A percentile compares a stretch with the other conserved stretches of the same genome.
phyloP scores from a whole-genome alignment of 768 basidiomycete genomes.

The Macrolepiota albuminosa region DNA sequence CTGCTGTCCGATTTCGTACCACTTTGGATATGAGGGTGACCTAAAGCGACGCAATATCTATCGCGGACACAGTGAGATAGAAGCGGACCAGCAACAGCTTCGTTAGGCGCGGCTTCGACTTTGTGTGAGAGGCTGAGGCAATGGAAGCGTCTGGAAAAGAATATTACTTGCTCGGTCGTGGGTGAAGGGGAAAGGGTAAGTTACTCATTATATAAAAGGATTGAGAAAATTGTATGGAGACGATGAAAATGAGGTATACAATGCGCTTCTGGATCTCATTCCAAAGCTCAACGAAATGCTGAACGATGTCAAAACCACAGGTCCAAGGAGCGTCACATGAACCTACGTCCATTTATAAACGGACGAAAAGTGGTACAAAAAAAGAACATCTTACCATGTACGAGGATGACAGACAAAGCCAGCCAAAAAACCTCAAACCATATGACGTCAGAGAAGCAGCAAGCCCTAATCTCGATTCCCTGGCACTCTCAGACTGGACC shows the following conservation, averaged over 20 bases:
- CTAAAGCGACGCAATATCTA: slow-evolving; percentile 18
- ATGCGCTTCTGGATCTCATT: slow-evolving; percentile 85
- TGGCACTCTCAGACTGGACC: too few relatives aligned
- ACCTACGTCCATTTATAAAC: slow-evolving; percentile 43
- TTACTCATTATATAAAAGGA: slow-evolving; percentile 36
- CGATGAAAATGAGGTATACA: slow-evolving; percentile 28
- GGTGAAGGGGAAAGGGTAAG: slow-evolving; percentile 17
- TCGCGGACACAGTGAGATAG: too few relatives aligned
- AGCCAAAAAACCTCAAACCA: too few relatives aligned
- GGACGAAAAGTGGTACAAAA: too few relatives aligned
- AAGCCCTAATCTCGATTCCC: too few relatives aligned
- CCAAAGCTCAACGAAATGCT: slow-evolving; percentile 95
- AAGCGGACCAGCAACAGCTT: slow-evolving; percentile 51
- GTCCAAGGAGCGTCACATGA: slow-evolving; percentile 80
- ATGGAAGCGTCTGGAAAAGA: too few relatives aligned
- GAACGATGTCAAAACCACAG: slow-evolving; percentile 84
- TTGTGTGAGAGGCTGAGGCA: too few relatives aligned
- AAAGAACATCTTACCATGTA: too few relatives aligned
- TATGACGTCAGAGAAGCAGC: too few relatives aligned
- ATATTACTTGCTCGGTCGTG: slow-evolving; percentile 17
- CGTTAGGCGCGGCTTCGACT: slow-evolving; percentile 53
- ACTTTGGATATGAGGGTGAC: slow-evolving; percentile 68
- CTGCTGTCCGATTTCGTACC: slow-evolving; percentile 48
- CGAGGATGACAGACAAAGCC: too few relatives aligned
- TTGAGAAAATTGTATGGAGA: background rate